These are phyloP conservation scores for Aspergillus bridgeri DNA, from an alignment of 495 filamentous ascomycete species.

Conservation along the genomic window DNA sequence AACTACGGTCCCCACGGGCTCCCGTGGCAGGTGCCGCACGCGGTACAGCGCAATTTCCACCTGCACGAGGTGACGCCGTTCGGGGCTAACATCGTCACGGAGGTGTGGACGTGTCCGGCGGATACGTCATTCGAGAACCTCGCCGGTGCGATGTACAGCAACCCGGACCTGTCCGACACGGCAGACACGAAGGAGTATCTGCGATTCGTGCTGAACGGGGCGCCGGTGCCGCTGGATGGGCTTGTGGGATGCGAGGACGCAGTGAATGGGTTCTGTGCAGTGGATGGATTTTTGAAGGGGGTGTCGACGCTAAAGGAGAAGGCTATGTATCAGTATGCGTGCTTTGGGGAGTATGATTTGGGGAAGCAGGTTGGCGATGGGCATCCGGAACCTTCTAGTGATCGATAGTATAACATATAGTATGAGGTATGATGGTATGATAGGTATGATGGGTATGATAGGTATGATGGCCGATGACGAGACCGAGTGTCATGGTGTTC, in stretches of 20 bases:
- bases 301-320: conserved; percentile 20
- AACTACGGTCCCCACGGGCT: conserved; percentile 47
- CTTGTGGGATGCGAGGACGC: conserved; percentile 25
- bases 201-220: conserved; percentile 31
- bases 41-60: conserved; percentile 23
- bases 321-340: conserved; percentile 26
- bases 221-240: conserved; percentile 27
- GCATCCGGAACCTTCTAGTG: no score
- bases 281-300: conserved; percentile 22
- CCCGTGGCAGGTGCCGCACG: conserved; percentile 47
- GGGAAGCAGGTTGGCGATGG: conserved; percentile 31
- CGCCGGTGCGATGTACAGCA: conserved; percentile 25
- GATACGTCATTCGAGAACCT: conserved; percentile 12
- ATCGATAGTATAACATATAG: no score
- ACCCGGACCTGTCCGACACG: conserved; percentile 17
- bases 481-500: no score
- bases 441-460: no score
- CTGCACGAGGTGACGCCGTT: conserved; percentile 53
- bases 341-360: conserved; percentile 26
- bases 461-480: no score
- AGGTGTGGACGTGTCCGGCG: conserved; percentile 44
- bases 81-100: conserved; percentile 59
- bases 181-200: conserved; percentile 21
- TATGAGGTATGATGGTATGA: no score
- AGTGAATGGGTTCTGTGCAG: conserved; percentile 29